Evolutionary conservation across 106 monocot species (phyloP), one percentile per base, ranked within the genome.

Genomic region (Iris macrosiphon): DNA sequence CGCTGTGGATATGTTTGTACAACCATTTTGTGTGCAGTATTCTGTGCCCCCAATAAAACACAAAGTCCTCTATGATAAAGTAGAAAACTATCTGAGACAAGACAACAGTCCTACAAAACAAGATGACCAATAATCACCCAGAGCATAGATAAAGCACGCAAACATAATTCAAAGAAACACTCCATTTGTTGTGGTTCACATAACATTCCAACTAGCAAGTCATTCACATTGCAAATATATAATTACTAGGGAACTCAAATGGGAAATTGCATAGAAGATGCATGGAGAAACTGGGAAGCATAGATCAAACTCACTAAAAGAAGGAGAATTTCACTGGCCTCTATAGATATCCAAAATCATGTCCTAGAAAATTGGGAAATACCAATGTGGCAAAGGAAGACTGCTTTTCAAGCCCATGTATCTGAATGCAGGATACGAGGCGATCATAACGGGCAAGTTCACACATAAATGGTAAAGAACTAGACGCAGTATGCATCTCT

Each of bases 381-480:
- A 92, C 92, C 86, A 92, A 22, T 66, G 64, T 48, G 92, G 92
- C 59, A 92, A 50, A 69, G 92, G 92, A 61, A 92, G 73, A 56
- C 58, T 69, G 76, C 70, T 76, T 55, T 57, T 82, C 59, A 92
- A 57, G 24, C 92, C 92, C 92, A 92, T 92, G 74, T 64, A 82
- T 73, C 59, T 76, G 74, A 92, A 92, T 25, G 82, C 61, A 39
- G 92, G 92, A 47, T 86, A 92, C 7, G 92, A 92, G 15, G 69
- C 28, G 22, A 83, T 45, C 82, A 92, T 92, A 17, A 92, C 64
- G 25, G 92, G 92, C n/a, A 92, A 66, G 32, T 92, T 92, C 55
- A 92, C 92, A 66, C 92, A 73, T 43, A 79, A 7, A 74, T 92
- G 92, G 62, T 79, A 92, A 41, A 86, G 49, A 17, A 92, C 44